Evolutionary conservation across 306 rosid species (phyloP).

Genomic region (Trifolium pratense): DNA sequence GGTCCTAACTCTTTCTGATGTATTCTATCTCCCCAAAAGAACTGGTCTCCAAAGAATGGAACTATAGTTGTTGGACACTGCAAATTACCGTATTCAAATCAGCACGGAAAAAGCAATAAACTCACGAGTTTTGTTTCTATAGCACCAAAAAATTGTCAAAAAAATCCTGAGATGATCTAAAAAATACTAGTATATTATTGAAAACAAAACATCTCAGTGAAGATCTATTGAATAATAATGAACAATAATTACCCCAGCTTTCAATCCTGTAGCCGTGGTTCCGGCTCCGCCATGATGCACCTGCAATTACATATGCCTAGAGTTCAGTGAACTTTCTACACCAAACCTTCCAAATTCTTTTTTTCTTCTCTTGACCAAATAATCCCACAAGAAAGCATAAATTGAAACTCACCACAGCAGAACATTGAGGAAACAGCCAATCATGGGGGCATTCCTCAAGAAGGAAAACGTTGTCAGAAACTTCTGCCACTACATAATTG

Average conservation of each 20-base stretch:
- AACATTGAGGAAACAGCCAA: constrained; percentile 96
- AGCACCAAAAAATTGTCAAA: neutral
- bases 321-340: constrained; percentile 1
- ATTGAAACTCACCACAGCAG: constrained; percentile 82
- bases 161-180: no score
- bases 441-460: constrained; percentile 95
- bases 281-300: constrained; percentile 99
- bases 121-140: neutral
- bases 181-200: neutral
- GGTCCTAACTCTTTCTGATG: constrained; percentile 82
- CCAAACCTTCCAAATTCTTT: no score
- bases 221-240: constrained; percentile 48
- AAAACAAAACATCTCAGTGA: neutral
- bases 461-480: constrained; percentile 71
- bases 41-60: constrained; percentile 98
- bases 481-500: constrained; percentile 66
- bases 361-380: no score
- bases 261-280: constrained; percentile 92
- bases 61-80: constrained; percentile 98
- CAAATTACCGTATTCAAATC: constrained; percentile 38
- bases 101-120: constrained; percentile 6
- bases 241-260: constrained; percentile 86
- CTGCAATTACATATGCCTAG: constrained; percentile 53
- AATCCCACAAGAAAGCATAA: constrained; percentile 5
- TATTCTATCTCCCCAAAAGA: constrained; percentile 96